These are phyloP conservation scores for Neonectria neomacrospora DNA, from an alignment of 2,329 filamentous ascomycete genomes.

Conservation along the genomic window DNA sequence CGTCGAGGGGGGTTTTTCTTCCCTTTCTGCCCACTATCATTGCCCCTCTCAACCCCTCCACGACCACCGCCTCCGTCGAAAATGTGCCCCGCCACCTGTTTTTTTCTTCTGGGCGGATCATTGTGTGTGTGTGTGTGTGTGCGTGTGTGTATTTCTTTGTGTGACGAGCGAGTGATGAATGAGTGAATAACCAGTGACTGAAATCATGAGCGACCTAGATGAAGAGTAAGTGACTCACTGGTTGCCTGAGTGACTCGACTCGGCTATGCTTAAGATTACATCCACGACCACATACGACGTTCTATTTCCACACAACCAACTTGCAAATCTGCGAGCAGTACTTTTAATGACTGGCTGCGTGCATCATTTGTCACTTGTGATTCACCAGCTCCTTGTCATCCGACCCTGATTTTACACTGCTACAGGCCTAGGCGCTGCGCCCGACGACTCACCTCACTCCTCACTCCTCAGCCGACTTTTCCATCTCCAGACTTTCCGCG, in stretches of 20 bases:
- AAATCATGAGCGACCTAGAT: neutral
- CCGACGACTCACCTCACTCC: slow-evolving; percentile 25
- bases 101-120: slow-evolving; percentile 14
- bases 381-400: slow-evolving; percentile 16
- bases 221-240: neutral
- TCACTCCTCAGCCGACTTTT: slow-evolving; percentile 36
- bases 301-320: neutral
- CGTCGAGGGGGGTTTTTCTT: neutral
- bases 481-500: slow-evolving; percentile 6
- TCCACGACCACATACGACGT: neutral
- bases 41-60: slow-evolving; percentile 24
- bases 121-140: slow-evolving; percentile 2
- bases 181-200: slow-evolving; percentile 2
- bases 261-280: neutral
- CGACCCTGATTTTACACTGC: slow-evolving; percentile 9
- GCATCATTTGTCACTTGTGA: slow-evolving; percentile 17
- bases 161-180: neutral
- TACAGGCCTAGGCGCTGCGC: neutral
- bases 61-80: slow-evolving; percentile 14
- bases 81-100: slow-evolving; percentile 18
- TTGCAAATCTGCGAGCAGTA: neutral
- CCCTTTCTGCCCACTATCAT: slow-evolving; percentile 6
- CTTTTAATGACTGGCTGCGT: neutral
- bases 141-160: neutral
- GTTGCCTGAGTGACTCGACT: neutral